Conservation (phyloP, 1,284 basidiomycete species). For the Moesziomyces antarcticus region DNA sequence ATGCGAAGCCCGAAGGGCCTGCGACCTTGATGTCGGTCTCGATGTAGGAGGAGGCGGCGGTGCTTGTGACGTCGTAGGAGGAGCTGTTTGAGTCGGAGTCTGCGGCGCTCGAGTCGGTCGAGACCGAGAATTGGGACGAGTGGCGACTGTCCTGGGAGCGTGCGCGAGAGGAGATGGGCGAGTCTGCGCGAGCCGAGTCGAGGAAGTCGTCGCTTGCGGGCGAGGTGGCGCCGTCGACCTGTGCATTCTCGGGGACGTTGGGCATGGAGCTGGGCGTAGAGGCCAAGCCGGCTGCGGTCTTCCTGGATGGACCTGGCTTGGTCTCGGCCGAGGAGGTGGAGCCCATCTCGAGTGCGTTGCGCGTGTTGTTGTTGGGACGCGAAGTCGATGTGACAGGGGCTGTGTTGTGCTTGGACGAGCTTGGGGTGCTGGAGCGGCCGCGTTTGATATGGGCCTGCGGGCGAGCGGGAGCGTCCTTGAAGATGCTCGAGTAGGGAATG, state of each 20-base stretch:
- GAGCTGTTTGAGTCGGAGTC: conserved; percentile 27
- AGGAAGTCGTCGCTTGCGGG: conserved; percentile 9
- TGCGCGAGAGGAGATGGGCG: conserved; percentile 19
- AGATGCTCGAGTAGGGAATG: conserved; percentile 74
- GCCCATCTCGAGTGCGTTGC: conserved; percentile 48
- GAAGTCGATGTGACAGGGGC: conserved; percentile 1
- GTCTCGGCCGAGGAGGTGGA: conserved; percentile 25
- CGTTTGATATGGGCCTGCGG: conserved; percentile 27
- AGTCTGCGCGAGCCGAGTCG: conserved; percentile 21
- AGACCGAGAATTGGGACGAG: conserved; percentile 35
- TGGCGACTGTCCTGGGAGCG: conserved; percentile 39
- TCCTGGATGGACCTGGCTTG: conserved; percentile 16
- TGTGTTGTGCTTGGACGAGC: conserved; percentile 1
- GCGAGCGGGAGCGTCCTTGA: conserved; percentile 72
- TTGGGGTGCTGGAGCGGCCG: conserved; percentile 16
- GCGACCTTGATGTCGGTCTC: conserved; percentile 38
- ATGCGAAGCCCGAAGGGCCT: conserved; percentile 34
- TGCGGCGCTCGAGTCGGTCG: conserved; percentile 19
- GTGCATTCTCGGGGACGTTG: conserved; percentile 31
- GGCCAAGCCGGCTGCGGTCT: conserved; percentile 18
- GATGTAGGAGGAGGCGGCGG: conserved; percentile 40
- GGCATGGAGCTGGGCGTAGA: conserved; percentile 37
- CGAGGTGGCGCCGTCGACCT: conserved; percentile 2
- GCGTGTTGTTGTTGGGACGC: conserved; percentile 1
- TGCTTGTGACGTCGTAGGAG: conserved; percentile 23